Evolutionary conservation across 371 early-diverging fungal species (phyloP).

Genomic region (Rhizopus microsporus): DNA sequence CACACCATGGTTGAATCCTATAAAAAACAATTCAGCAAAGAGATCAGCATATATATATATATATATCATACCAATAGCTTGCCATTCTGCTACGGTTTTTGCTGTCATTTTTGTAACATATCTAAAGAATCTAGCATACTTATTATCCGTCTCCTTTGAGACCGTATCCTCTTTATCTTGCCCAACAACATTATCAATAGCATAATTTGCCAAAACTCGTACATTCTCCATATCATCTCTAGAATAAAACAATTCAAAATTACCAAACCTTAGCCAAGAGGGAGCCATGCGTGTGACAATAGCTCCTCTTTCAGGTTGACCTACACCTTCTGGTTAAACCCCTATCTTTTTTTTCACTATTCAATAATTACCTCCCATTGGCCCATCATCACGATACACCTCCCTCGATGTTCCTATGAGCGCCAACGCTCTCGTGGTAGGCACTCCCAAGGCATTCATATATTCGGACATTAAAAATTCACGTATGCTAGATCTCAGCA

Average conservation of each 20-base stretch:
- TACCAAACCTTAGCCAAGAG: conserved; percentile 89
- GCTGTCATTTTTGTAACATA: conserved; percentile 75
- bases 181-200: conserved; percentile 36
- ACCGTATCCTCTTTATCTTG: conserved; percentile 29
- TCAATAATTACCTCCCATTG: conserved; percentile 10
- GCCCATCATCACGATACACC: conserved; percentile 70
- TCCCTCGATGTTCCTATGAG: conserved; percentile 63
- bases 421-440: conserved; percentile 79
- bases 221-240: conserved; percentile 63
- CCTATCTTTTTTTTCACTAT: not conserved
- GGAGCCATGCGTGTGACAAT: conserved; percentile 80
- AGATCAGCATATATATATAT: not conserved
- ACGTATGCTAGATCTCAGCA: conserved; percentile 77
- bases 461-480: conserved; percentile 88
- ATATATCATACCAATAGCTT: conserved; percentile 55
- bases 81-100: conserved; percentile 83
- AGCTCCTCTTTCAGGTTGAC: conserved; percentile 66
- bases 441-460: conserved; percentile 72
- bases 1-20: conserved; percentile 86
- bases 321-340: not conserved
- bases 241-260: conserved; percentile 80
- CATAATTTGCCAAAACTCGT: conserved; percentile 74
- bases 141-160: conserved; percentile 13
- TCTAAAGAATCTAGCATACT: conserved; percentile 66
- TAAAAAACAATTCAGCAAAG: not conserved